Evolutionary conservation across 2,329 filamentous ascomycete genomes (phyloP).

Genomic region (Fusarium keratoplasticum): DNA sequence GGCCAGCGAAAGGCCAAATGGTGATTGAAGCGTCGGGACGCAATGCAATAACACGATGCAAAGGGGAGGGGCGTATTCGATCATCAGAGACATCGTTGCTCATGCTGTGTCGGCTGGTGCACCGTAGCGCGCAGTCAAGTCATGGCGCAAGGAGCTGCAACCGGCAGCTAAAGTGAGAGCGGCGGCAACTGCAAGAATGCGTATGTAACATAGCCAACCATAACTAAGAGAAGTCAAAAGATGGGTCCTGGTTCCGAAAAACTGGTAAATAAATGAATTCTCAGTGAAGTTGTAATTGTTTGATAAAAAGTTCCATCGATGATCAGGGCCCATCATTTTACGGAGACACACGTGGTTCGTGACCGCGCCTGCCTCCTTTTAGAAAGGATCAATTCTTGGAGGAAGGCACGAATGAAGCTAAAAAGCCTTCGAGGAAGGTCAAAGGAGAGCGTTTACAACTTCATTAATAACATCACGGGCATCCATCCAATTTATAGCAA

Average conservation of each 20-base stretch:
- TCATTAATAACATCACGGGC: background rate
- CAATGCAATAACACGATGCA: background rate
- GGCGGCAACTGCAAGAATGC: background rate
- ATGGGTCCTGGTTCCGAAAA: background rate
- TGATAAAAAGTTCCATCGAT: background rate
- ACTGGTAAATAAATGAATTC: background rate
- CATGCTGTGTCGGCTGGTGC: background rate
- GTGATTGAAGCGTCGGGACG: background rate
- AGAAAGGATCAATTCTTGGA: background rate
- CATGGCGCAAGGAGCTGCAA: background rate
- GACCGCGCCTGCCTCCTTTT: background rate
- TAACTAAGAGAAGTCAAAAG: background rate
- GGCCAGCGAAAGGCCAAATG: background rate
- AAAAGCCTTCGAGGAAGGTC: background rate
- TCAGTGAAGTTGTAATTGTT: background rate
- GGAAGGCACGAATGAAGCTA: background rate
- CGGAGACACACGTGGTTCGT: background rate
- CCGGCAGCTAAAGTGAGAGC: slow-evolving; percentile 9
- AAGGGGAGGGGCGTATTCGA: background rate
- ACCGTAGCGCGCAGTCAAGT: background rate
- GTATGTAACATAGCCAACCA: slow-evolving; percentile 3
- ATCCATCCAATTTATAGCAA: background rate
- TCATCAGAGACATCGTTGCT: background rate
- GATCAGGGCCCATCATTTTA: background rate
- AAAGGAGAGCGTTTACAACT: background rate